These are phyloP conservation scores for Aspergillus sp. DNA, from an alignment of 2,329 filamentous ascomycete genomes.

Conservation along the genomic window DNA sequence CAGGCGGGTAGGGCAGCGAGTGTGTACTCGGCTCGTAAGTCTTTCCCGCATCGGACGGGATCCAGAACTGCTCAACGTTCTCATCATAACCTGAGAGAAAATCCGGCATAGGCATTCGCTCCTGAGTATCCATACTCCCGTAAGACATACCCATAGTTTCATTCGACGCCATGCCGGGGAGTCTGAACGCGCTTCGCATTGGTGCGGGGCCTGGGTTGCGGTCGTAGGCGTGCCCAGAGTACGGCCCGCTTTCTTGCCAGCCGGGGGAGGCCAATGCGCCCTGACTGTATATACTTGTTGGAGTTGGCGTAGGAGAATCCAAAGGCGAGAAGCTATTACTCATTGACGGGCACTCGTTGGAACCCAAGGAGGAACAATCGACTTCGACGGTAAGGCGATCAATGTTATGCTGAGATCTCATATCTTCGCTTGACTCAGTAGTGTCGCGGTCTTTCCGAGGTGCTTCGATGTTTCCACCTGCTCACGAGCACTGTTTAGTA, in stretches of 20 bases:
- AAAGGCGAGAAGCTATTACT: conserved; percentile 40
- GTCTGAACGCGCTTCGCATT: conserved; percentile 35
- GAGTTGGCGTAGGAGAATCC: conserved; percentile 41
- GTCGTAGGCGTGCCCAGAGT: conserved; percentile 29
- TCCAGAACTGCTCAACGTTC: conserved; percentile 38
- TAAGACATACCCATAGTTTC: conserved; percentile 35
- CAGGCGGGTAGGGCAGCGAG: conserved; percentile 32
- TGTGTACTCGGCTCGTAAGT: conserved; percentile 31
- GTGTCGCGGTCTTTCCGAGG: conserved; percentile 26
- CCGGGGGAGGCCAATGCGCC: conserved; percentile 36
- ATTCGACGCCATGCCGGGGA: conserved; percentile 34
- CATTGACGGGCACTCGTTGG: conserved; percentile 42
- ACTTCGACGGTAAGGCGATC: conserved; percentile 40
- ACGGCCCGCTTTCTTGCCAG: conserved; percentile 34
- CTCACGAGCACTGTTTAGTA: conserved; percentile 22
- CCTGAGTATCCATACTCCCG: conserved; percentile 33
- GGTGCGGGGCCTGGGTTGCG: conserved; percentile 31
- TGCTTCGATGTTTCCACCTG: conserved; percentile 31
- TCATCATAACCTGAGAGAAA: conserved; percentile 40
- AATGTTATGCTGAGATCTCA: conserved; percentile 39
- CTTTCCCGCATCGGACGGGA: conserved; percentile 37
- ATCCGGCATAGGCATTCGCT: conserved; percentile 35
- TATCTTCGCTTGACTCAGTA: conserved; percentile 33
- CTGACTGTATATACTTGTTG: conserved; percentile 41
- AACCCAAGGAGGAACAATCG: conserved; percentile 38